Percentiles rank a stretch among this genome's conserved stretches.
These are phyloP conservation scores for Monilinia fructigena DNA, from an alignment of 2,329 filamentous ascomycete species.

Conservation along the genomic window DNA sequence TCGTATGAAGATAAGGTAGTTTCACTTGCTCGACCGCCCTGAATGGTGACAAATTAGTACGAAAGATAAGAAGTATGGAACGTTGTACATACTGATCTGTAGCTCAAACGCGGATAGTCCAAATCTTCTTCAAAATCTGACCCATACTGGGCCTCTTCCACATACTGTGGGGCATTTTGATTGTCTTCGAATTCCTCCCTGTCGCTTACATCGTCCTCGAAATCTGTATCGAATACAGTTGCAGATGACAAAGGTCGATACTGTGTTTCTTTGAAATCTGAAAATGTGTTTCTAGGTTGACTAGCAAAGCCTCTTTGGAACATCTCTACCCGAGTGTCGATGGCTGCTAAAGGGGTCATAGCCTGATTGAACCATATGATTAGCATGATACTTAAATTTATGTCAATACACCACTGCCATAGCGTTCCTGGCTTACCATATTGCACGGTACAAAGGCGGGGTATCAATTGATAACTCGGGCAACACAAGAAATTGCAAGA, in stretches of 20 bases:
- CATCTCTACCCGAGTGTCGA: conserved; percentile 43
- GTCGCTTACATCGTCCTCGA: conserved; percentile 57
- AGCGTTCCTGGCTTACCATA: conserved; percentile 19
- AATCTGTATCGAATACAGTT: conserved; percentile 76
- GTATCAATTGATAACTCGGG: conserved; percentile 18
- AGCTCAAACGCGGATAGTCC: conserved; percentile 64
- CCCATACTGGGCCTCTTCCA: conserved; percentile 19
- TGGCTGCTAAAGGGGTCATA: conserved; percentile 34
- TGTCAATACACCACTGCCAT: neutral
- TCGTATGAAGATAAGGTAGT: conserved; percentile 87
- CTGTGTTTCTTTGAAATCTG: conserved; percentile 52
- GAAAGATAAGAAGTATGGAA: conserved; percentile 25
- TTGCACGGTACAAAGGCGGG: conserved; percentile 1
- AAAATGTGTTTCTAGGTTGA: conserved; percentile 57
- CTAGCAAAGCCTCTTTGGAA: conserved; percentile 44
- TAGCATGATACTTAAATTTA: conserved; percentile 26
- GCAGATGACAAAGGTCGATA: conserved; percentile 63
- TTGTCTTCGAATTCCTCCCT: conserved; percentile 44
- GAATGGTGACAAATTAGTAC: conserved; percentile 26
- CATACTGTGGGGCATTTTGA: conserved; percentile 11
- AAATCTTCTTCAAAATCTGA: conserved; percentile 41
- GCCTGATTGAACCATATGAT: conserved; percentile 30
- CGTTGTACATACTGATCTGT: conserved; percentile 64
- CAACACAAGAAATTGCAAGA: conserved; percentile 22
- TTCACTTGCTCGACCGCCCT: conserved; percentile 73